Conservation (phyloP, 176 grass and related monocot genomes). For the Dactylis glomerata region DNA sequence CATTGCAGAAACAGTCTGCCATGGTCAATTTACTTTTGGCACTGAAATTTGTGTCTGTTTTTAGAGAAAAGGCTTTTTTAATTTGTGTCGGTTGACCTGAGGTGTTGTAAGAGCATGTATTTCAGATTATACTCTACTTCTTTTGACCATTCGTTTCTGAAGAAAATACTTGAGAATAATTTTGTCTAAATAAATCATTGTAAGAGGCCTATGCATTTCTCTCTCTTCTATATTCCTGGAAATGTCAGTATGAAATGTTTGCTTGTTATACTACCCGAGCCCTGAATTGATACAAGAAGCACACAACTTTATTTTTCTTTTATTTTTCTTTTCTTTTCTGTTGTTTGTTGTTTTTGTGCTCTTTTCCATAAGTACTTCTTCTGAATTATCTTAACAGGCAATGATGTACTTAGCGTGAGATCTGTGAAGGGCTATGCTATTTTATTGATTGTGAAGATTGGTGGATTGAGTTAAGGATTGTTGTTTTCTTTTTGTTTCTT, state of each 20-base stretch:
- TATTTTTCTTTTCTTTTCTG: background rate
- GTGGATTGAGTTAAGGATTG: conserved; percentile 18
- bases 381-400: conserved; percentile 41
- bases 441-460: conserved; percentile 19
- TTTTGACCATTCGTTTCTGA: background rate
- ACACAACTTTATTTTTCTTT: background rate
- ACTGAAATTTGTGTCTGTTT: background rate
- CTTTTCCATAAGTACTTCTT: conserved; percentile 8
- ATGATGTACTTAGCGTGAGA: conserved; percentile 46
- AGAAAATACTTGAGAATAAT: background rate
- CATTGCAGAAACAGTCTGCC: background rate
- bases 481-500: background rate
- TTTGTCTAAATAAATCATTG: background rate
- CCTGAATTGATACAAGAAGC: background rate
- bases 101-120: background rate
- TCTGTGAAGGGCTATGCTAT: background rate
- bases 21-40: background rate
- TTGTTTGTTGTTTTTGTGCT: background rate
- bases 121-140: background rate
- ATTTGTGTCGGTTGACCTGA: too few species aligned
- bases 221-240: background rate
- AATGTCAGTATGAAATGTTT: background rate
- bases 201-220: background rate
- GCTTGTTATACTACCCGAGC: background rate
- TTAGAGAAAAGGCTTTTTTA: too few species aligned